Percentiles rank a stretch among this genome's conserved stretches.
Evolutionary conservation across 805 yeast genomes (phyloP).

Genomic region (Candida maltosa): DNA sequence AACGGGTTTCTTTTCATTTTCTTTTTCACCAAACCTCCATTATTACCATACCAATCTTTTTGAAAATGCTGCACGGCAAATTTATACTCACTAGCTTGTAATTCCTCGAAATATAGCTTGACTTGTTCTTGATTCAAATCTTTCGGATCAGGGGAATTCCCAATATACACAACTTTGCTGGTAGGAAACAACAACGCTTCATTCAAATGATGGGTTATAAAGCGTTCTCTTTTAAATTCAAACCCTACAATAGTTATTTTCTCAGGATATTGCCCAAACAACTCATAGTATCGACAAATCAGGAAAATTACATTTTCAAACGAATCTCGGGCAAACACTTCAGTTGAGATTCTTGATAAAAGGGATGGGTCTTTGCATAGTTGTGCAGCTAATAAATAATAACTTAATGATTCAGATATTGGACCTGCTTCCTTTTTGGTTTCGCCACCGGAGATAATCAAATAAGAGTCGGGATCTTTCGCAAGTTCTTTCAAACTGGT

Average conservation of each 20-base stretch:
- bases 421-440: constrained; percentile 57
- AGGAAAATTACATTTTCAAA: constrained; percentile 72
- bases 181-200: constrained; percentile 43
- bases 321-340: constrained; percentile 77
- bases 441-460: constrained; percentile 66
- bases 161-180: constrained; percentile 44
- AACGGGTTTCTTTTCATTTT: constrained; percentile 58
- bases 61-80: constrained; percentile 54
- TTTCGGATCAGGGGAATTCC: constrained; percentile 55
- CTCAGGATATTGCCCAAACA: constrained; percentile 45
- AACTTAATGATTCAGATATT: constrained; percentile 60
- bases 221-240: constrained; percentile 66
- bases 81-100: constrained; percentile 46
- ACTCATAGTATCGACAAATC: constrained; percentile 49
- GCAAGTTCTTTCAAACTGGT: constrained; percentile 37
- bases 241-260: constrained; percentile 63
- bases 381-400: constrained; percentile 41
- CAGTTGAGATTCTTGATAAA: constrained; percentile 40
- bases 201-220: constrained; percentile 50
- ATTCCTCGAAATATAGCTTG: constrained; percentile 41
- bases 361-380: constrained; percentile 15
- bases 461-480: constrained; percentile 22
- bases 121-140: constrained; percentile 16
- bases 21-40: constrained; percentile 42
- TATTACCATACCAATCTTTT: constrained; percentile 57